Percentiles rank a stretch among this genome's conserved stretches.
Conservation (phyloP, 1,284 basidiomycete species). For the Pascua sp. region DNA sequence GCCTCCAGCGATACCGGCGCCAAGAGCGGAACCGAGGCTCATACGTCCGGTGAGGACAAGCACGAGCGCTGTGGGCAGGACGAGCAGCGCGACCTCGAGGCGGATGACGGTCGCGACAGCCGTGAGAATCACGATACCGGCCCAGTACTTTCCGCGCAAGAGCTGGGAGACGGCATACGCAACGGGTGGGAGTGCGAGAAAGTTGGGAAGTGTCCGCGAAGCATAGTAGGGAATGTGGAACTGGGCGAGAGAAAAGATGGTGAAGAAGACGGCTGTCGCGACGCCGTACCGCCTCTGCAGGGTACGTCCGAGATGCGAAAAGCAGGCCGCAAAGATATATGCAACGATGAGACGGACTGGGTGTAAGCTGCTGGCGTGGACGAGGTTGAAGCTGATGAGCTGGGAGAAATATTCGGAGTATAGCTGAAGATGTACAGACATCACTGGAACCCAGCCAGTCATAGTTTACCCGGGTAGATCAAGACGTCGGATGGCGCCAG, state of each 20-base stretch:
- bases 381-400: too few species aligned
- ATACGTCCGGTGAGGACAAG: slow-evolving; percentile 55
- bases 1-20: slow-evolving; percentile 58
- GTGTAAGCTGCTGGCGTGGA: background rate
- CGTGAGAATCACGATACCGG: slow-evolving; percentile 55
- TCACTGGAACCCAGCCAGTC: too few species aligned
- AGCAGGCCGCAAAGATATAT: slow-evolving; percentile 61
- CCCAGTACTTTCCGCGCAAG: slow-evolving; percentile 20
- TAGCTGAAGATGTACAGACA: too few species aligned
- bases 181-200: slow-evolving; percentile 71
- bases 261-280: slow-evolving; percentile 60
- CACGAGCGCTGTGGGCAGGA: slow-evolving; percentile 63
- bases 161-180: slow-evolving; percentile 26
- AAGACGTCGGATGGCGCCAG: too few species aligned
- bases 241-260: slow-evolving; percentile 69
- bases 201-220: slow-evolving; percentile 88
- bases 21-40: slow-evolving; percentile 54
- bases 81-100: slow-evolving; percentile 69
- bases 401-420: too few species aligned
- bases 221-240: slow-evolving; percentile 94
- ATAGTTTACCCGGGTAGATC: too few species aligned
- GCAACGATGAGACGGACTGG: slow-evolving; percentile 74
- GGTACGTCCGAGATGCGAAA: slow-evolving; percentile 64
- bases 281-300: slow-evolving; percentile 63
- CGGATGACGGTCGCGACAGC: slow-evolving; percentile 72